These are phyloP conservation scores for Neonectria hederae DNA, from an alignment of 2,329 filamentous ascomycete genomes.

Conservation along the genomic window DNA sequence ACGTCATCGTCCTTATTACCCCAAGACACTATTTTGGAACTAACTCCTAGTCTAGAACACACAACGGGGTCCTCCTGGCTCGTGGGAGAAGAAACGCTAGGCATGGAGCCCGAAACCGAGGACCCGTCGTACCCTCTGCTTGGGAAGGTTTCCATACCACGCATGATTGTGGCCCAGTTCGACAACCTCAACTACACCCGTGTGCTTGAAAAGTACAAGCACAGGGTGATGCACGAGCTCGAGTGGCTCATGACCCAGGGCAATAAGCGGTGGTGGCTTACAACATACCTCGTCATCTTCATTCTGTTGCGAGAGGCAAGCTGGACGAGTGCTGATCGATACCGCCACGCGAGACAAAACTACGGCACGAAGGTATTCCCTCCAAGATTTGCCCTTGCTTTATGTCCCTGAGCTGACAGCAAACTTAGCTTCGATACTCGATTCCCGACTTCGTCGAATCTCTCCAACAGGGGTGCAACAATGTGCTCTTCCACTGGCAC, in stretches of 20 bases:
- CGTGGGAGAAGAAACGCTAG: conserved; percentile 51
- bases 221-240: conserved; percentile 47
- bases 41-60: conserved; percentile 48
- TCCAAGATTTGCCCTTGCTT: neutral
- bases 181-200: conserved; percentile 53
- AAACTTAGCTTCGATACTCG: conserved; percentile 48
- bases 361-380: conserved; percentile 38
- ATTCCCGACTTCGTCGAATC: conserved; percentile 53
- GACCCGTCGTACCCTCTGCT: conserved; percentile 52
- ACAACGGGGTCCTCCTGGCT: conserved; percentile 57
- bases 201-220: conserved; percentile 48
- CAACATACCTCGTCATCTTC: conserved; percentile 53
- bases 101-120: conserved; percentile 47
- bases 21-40: neutral
- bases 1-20: conserved; percentile 35
- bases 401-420: neutral
- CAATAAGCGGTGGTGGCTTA: conserved; percentile 44
- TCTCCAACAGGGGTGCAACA: conserved; percentile 57
- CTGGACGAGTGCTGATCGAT: conserved; percentile 51
- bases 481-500: conserved; percentile 60
- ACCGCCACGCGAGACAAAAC: conserved; percentile 54
- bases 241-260: conserved; percentile 48
- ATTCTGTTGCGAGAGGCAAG: conserved; percentile 55
- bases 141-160: conserved; percentile 52
- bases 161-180: conserved; percentile 58